Evolutionary conservation across 148 eudicot genomes (phyloP), one percentile per base, ranked within the genome.

Genomic region (Simmondsia chinensis): DNA sequence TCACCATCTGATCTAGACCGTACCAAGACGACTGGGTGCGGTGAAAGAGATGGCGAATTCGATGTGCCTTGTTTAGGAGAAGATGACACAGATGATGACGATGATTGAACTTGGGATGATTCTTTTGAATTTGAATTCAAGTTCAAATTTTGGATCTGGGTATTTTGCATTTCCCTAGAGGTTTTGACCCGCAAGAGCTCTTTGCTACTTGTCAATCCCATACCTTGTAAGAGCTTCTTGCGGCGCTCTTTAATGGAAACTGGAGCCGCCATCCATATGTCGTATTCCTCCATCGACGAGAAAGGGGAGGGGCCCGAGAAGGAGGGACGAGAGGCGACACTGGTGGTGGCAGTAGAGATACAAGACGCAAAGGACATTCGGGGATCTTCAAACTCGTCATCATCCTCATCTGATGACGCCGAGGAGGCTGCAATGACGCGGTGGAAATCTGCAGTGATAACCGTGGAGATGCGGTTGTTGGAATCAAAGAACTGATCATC

Each of bases 1-100:
- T 91, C 99, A 0, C 94, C 75, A 16, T 91, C 99, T 1, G 99
- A 91, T 46, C 89, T 59, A 4, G 95, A 91, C 21, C 99, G 61
- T 18, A 82, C 71, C 1, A 84, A 56, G 24, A 79, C 19, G 6
- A 74, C 21, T 15, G 49, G 44, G 1, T 66, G 34, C 4, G 57
- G 36, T 39, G 27, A 38, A 4, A 25, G 43, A 0, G 61, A 30
- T 0, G 24, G 18, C 4, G 49, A 15, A 18, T 4, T 33, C 20
- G 22, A 21, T 0, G 22, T 29, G 20, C 9, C 46, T 11, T 38
- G 36, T 39, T 27, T 13, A 3, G 32, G 14, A 8, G 22, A 3
- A 0, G 27, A 9, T 1, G 35, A 15, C 2, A 35, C 20, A 6
- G 49, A 27, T 5, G 14, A 1, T 15, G 33, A 11, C 1, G 35